These are phyloP conservation scores for Clonostachys sp. DNA, from an alignment of 2,329 filamentous ascomycete species.

Conservation along the genomic window DNA sequence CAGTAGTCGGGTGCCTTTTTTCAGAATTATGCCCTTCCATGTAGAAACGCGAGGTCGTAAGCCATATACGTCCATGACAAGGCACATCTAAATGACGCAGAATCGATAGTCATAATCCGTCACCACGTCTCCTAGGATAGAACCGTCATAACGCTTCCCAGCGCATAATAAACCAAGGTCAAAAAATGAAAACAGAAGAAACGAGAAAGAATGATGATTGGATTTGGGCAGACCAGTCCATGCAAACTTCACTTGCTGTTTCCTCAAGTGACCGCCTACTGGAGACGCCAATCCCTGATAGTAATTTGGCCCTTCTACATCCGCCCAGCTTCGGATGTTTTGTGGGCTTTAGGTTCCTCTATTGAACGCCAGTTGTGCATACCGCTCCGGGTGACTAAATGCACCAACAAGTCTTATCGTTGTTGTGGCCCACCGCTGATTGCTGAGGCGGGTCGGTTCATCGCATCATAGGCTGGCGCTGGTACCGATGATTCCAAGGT, in stretches of 20 bases:
- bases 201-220: neutral
- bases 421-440: slow-evolving; percentile 34
- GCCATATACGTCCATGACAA: slow-evolving; percentile 32
- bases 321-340: neutral
- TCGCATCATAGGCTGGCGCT: slow-evolving; percentile 41
- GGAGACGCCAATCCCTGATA: neutral
- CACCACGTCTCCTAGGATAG: slow-evolving; percentile 19
- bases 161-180: slow-evolving; percentile 16
- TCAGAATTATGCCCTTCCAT: slow-evolving; percentile 20
- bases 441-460: slow-evolving; percentile 41
- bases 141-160: slow-evolving; percentile 17
- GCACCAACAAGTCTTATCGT: slow-evolving; percentile 19
- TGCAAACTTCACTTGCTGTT: neutral
- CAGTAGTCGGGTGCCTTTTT: neutral
- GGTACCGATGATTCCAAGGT: slow-evolving; percentile 59
- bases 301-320: neutral
- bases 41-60: slow-evolving; percentile 36
- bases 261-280: neutral
- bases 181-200: slow-evolving; percentile 9
- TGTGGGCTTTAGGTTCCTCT: neutral
- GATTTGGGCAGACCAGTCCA: neutral
- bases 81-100: slow-evolving; percentile 23
- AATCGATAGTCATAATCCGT: slow-evolving; percentile 30
- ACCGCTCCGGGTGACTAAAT: too few relatives aligned
- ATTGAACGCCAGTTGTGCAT: slow-evolving; percentile 1